A percentile compares a stretch with the other conserved stretches of the same genome.
Evolutionary conservation across 2,329 filamentous ascomycete genomes (phyloP).

Genomic region (Massarina eburnea): DNA sequence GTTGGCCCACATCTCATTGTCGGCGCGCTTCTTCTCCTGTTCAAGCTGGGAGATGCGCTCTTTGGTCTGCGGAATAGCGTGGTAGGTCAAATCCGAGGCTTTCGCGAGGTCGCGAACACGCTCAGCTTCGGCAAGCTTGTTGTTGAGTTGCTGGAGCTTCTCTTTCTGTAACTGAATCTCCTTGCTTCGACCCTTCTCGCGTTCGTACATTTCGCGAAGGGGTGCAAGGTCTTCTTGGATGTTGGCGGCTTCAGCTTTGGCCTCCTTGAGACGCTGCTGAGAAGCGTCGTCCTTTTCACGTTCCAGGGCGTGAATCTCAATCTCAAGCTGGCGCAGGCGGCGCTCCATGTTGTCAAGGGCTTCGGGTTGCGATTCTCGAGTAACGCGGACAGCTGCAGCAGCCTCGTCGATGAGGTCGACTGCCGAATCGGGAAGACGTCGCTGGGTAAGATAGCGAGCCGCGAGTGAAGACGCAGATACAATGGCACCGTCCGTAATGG

Average conservation of each 20-base stretch:
- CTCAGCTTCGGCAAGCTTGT: constrained; percentile 92
- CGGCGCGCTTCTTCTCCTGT: constrained; percentile 74
- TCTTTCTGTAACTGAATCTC: constrained; percentile 93
- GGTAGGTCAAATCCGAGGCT: constrained; percentile 94
- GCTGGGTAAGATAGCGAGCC: constrained; percentile 86
- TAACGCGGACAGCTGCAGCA: constrained; percentile 92
- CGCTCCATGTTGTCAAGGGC: constrained; percentile 93
- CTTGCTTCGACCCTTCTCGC: constrained; percentile 85
- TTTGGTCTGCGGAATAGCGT: constrained; percentile 92
- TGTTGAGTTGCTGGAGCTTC: constrained; percentile 87
- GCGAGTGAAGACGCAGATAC: constrained; percentile 90
- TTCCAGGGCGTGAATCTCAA: constrained; percentile 93
- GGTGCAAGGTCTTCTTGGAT: constrained; percentile 91
- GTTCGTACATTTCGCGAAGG: constrained; percentile 92
- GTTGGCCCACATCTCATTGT: constrained; percentile 62
- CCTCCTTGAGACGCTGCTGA: constrained; percentile 75
- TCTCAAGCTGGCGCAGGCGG: constrained; percentile 85
- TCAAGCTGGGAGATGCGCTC: constrained; percentile 79
- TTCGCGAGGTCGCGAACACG: constrained; percentile 80
- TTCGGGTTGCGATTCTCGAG: constrained; percentile 94
- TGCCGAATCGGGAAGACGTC: constrained; percentile 91
- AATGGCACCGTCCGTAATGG: constrained; percentile 89
- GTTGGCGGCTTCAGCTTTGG: constrained; percentile 89
- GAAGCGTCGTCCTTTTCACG: constrained; percentile 95
- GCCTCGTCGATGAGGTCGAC: constrained; percentile 97